Base-by-base conservation (phyloP, 176 grass and related monocot species). In the Coix lacrymajobi region DNA sequence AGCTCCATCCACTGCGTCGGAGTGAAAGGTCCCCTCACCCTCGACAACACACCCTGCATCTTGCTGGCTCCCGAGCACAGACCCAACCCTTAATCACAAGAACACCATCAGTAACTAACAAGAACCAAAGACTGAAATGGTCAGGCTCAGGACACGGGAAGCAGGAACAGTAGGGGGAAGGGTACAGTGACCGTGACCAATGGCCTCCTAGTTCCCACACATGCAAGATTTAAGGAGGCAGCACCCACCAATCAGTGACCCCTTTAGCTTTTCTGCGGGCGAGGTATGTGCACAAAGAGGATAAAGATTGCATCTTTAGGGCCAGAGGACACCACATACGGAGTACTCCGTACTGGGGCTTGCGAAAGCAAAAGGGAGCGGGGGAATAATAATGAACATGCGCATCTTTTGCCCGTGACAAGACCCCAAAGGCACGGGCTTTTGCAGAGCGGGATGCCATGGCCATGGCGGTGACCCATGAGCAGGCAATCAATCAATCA, bases 1-100 rank as follows among this genome's bases (percentile, higher is more conserved):
- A 97, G 80, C 73, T 97, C 92, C 90, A 97, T 92, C 95, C 95
- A 97, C 84, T 97, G 95, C 30, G 95, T 89, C 22, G 90, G 90
- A 8, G 95, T 97, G 78, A 97, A 97, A 10, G 95, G 92, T 32
- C 90, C 90, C 84, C 92, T 94, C 66, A 94, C 74, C 78, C 92
- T 89, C 44, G 92, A 79, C 88, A 91, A 70, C 40, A 89, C 48
- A 30, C 83, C 90, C 81, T 89, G 85, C 88, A 94, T 94, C 81
- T 64, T 86, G 88, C 54, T 86, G 26, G 20, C 69, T 24, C 71
- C 87, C 25, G 73, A 75, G 87, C 88, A 83, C 72, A 89, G 84
- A 73, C 58, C 79, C 69, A 92, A 83, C 15, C 85, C 88, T 95
- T 84, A 26, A 84, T 44, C 72, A 80, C 69, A 76, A 88, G 36